phyloP scores from a whole-genome alignment of 106 monocot genomes.

The Acorus calamus region DNA sequence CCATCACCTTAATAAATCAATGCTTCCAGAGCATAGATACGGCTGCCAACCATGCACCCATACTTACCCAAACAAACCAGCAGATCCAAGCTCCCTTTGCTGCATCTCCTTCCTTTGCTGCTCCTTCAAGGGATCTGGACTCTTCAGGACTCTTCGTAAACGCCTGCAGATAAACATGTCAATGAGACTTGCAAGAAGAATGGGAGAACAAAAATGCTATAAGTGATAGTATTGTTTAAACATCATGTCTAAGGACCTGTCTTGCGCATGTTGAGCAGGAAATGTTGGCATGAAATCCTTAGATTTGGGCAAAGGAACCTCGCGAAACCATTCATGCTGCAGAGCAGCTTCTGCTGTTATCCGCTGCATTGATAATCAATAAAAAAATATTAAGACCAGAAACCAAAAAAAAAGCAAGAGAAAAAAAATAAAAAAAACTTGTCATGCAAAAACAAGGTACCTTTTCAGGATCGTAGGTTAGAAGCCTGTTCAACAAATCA shows the following conservation, averaged over 20 bases:
- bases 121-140: constrained; percentile 76
- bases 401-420: neutral
- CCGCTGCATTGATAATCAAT: constrained; percentile 36
- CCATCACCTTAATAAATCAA: constrained; percentile 46
- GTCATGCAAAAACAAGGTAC: constrained; percentile 12
- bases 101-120: constrained; percentile 33
- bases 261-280: constrained; percentile 75
- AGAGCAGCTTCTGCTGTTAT: constrained; percentile 75
- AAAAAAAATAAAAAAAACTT: neutral
- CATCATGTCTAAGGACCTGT: constrained; percentile 32
- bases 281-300: constrained; percentile 96
- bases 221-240: neutral
- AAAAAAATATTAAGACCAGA: neutral
- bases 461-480: constrained; percentile 85
- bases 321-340: constrained; percentile 73
- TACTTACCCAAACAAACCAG: constrained; percentile 43
- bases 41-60: neutral
- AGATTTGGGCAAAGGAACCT: constrained; percentile 78
- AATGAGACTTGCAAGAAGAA: neutral
- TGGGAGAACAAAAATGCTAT: neutral
- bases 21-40: constrained; percentile 1
- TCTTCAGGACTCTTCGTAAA: constrained; percentile 49
- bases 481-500: constrained; percentile 67
- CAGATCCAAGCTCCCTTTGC: constrained; percentile 13
- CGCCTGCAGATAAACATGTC: constrained; percentile 7